Evolutionary conservation across 148 eudicot species (phyloP), one percentile per base, ranked within the genome.

Genomic region (Silene conica): DNA sequence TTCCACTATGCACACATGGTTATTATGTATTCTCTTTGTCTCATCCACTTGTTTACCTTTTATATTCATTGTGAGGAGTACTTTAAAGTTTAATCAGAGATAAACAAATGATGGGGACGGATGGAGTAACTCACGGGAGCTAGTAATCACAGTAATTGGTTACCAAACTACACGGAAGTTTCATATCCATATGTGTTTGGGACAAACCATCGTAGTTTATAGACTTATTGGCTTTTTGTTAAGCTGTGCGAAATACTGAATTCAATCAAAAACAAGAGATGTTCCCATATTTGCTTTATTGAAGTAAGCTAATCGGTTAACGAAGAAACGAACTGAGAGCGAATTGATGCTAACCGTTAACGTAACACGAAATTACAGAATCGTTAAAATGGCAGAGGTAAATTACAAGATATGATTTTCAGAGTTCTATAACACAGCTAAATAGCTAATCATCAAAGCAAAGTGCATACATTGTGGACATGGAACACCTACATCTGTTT

Each of bases 401-500:
- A 59, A 14, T 50, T 22, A 9, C 15, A 46, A 20, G 0, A 58
- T 4, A 7, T 21, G 62, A 63, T 38, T 26, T 2, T 67, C 48
- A 11, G 59, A 67, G 50, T 50, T 50, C 55, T 14, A 26, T 76
- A 80, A 28, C 28, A 26, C 28, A 26, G 28, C 28, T 54, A 67
- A 60, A 76, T 46, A 45, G 54, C 63, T 38, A 70, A 25, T 16
- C 55, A 75, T 48, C 38, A 59, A 38, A 70, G 66, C 28, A 31
- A 79, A 41, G 71, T 48, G 25, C 52, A 45, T 57, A 65, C 79
- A 70, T 62, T 70, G 38, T 70, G 38, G 20, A 28, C 45, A 58
- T 59, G 19, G 31, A 22, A 20, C 15, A 48, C 4, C 64, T 22
- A 25, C 73, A 59, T 46, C 28, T 7, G 25, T 54, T 61, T 28